Percentiles rank a stretch among this genome's conserved stretches.
phyloP scores from a whole-genome alignment of 148 eudicot species.

The Nepenthes gracilis region DNA sequence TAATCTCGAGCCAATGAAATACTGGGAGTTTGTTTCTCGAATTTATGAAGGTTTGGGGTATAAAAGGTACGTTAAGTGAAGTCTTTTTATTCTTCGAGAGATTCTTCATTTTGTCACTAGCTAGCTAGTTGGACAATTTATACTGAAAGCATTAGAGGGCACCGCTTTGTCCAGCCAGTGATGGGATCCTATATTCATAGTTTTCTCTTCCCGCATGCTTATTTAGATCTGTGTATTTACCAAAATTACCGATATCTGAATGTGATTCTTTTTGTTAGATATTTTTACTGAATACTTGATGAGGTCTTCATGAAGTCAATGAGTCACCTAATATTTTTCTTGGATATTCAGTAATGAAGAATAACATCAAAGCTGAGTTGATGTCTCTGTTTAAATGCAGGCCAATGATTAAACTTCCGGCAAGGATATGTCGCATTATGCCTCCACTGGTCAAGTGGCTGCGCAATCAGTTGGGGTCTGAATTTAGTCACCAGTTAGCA shows the following conservation, averaged over 20 bases:
- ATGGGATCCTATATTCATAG: background rate
- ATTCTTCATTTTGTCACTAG: slow-evolving; percentile 3
- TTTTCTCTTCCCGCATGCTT: no score
- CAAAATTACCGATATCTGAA: no score
- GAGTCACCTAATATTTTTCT: no score
- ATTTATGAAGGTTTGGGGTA: slow-evolving; percentile 67
- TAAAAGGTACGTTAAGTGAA: slow-evolving; percentile 43
- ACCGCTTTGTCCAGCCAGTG: background rate
- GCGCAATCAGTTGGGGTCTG: slow-evolving; percentile 35
- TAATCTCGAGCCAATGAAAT: slow-evolving; percentile 65
- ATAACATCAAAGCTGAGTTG: slow-evolving; percentile 7
- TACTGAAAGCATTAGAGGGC: background rate
- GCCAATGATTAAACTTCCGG: slow-evolving; percentile 65
- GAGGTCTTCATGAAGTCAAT: no score
- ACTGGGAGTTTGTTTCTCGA: slow-evolving; percentile 58
- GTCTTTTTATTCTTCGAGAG: slow-evolving; percentile 1
- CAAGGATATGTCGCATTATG: slow-evolving; percentile 24
- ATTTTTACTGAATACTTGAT: no score
- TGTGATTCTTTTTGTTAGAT: no score
- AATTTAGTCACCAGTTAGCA: slow-evolving; percentile 22
- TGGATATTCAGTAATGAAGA: background rate
- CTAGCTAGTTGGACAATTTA: slow-evolving; percentile 4
- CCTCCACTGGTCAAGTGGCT: slow-evolving; percentile 42
- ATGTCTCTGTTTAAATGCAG: slow-evolving; percentile 26
- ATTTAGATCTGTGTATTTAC: no score